These are phyloP conservation scores for Alternaria ventricosa DNA, from an alignment of 2,329 filamentous ascomycete genomes.

Conservation along the genomic window DNA sequence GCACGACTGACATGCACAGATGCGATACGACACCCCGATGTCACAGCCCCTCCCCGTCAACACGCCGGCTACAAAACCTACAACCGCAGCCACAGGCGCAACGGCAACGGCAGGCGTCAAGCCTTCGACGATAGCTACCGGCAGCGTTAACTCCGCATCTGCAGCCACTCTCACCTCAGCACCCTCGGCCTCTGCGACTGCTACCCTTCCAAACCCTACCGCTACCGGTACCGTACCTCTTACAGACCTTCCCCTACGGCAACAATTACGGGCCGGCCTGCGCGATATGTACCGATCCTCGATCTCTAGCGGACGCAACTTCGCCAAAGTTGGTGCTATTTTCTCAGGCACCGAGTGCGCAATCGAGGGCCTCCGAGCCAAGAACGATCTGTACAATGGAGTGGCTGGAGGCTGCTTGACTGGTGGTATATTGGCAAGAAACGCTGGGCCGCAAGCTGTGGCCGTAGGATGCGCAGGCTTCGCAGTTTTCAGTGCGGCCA, in stretches of 20 bases:
- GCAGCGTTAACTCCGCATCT: conserved; percentile 4
- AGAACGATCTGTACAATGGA: conserved; percentile 91
- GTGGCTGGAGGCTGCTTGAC: conserved; percentile 88
- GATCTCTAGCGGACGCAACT: conserved; percentile 85
- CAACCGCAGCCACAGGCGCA: conserved; percentile 52
- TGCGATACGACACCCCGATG: conserved; percentile 97
- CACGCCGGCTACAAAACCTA: conserved; percentile 26
- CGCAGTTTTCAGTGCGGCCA: conserved; percentile 88
- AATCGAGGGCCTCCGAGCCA: conserved; percentile 88
- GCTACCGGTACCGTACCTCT: conserved; percentile 56
- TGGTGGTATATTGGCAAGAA: conserved; percentile 84
- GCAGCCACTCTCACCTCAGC: conserved; percentile 4
- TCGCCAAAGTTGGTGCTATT: conserved; percentile 88
- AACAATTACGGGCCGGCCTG: conserved; percentile 86
- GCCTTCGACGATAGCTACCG: conserved; percentile 7
- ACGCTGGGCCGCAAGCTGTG: conserved; percentile 87
- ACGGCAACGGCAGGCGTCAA: conserved; percentile 10
- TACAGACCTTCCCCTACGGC: conserved; percentile 73
- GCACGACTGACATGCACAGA: conserved; percentile 60
- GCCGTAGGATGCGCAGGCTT: conserved; percentile 90
- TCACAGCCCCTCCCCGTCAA: conserved; percentile 52
- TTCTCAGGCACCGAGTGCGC: conserved; percentile 95
- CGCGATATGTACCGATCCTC: conserved; percentile 92
- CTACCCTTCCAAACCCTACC: conserved; percentile 53
- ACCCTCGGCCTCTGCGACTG: conserved; percentile 68